A percentile compares a stretch with the other conserved stretches of the same genome.
These are phyloP conservation scores for Dictyostelium purpureum DNA, from an alignment of 78 protist species.

Conservation along the genomic window DNA sequence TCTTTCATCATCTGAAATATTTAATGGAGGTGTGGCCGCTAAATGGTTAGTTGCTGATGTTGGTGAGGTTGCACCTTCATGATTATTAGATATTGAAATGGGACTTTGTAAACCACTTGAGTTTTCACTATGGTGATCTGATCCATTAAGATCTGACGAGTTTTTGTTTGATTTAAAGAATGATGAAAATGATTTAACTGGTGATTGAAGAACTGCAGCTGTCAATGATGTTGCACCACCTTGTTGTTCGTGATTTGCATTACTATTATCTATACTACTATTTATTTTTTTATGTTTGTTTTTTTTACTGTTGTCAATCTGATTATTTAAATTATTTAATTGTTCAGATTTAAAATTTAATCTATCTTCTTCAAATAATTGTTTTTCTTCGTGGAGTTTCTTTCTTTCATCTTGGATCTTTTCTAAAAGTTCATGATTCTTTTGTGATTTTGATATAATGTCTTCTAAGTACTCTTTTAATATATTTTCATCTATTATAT, in stretches of 20 bases:
- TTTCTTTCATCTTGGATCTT: conserved; percentile 4
- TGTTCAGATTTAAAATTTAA: background rate
- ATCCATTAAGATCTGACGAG: background rate
- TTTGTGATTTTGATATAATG: background rate
- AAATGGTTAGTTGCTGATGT: background rate
- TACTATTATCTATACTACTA: background rate
- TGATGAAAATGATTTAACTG: conserved; percentile 20
- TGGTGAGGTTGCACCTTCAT: background rate
- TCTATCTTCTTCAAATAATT: background rate
- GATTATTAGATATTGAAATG: background rate
- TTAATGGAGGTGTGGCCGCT: background rate
- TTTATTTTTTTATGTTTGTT: background rate
- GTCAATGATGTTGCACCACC: background rate
- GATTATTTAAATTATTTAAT: background rate
- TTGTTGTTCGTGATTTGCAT: background rate
- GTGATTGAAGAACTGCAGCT: background rate
- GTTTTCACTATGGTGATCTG: background rate
- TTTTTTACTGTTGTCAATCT: too few relatives aligned
- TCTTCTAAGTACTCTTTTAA: conserved; percentile 5
- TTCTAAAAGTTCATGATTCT: background rate
- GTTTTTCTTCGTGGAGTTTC: background rate
- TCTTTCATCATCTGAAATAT: conserved; percentile 40
- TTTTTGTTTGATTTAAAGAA: conserved; percentile 18
- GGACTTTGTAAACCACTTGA: background rate
- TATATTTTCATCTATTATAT: background rate